Percentiles rank a stretch among this genome's conserved stretches.
These are phyloP conservation scores for Phytophthora hibernalis DNA, from an alignment of 352 stramenopile genomes.

Conservation along the genomic window DNA sequence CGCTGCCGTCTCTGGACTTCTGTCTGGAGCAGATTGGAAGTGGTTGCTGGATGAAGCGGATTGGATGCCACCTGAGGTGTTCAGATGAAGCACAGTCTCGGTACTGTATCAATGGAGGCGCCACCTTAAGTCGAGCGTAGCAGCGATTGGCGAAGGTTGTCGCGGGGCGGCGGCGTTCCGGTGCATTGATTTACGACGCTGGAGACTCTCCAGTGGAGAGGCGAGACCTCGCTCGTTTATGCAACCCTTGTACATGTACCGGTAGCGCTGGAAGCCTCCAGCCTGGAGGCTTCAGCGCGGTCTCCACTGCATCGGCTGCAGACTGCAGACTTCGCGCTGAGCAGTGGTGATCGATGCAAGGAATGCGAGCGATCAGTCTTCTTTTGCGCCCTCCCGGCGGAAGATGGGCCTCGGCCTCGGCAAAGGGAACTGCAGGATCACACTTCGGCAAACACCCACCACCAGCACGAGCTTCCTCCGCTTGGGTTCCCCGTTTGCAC, in stretches of 20 bases:
- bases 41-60: conserved; percentile 6
- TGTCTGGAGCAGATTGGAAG: conserved; percentile 19
- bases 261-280: too few species aligned
- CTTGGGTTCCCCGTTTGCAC: too few species aligned
- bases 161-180: conserved; percentile 2
- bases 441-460: conserved; percentile 9
- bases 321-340: too few species aligned
- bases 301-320: background rate
- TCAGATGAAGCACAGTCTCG: too few species aligned
- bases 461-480: background rate
- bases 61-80: too few species aligned
- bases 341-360: background rate
- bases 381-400: background rate
- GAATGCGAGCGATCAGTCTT: conserved; percentile 6
- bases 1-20: too few species aligned
- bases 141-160: background rate
- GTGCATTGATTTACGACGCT: background rate
- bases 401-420: conserved; percentile 12
- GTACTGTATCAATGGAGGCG: background rate
- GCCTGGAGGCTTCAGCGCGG: too few species aligned
- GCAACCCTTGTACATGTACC: too few species aligned
- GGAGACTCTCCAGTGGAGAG: too few species aligned
- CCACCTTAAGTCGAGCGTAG: background rate
- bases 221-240: too few species aligned
- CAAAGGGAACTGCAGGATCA: background rate